Conservation (phyloP, 2,329 filamentous ascomycete species). For the Cercospora berteroae region DNA sequence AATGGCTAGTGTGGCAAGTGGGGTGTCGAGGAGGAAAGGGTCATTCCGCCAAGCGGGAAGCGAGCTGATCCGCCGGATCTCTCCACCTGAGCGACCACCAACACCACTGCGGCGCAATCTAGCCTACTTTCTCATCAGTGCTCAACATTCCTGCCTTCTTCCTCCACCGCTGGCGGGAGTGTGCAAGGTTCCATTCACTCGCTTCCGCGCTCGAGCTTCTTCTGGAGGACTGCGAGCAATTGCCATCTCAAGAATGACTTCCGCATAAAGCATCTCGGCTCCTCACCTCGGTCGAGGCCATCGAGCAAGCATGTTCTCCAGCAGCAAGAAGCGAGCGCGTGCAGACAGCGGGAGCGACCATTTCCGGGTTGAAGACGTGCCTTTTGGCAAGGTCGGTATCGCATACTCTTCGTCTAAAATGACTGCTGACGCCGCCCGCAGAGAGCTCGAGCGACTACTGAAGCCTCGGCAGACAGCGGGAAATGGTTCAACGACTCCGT, state of each 20-base stretch:
- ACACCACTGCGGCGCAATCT: neutral
- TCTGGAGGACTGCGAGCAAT: neutral
- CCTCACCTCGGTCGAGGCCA: slow-evolving; percentile 3
- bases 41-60: slow-evolving; percentile 2
- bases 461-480: slow-evolving; percentile 18
- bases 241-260: neutral
- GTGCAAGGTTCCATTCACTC: neutral
- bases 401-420: neutral
- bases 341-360: slow-evolving; percentile 19
- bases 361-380: slow-evolving; percentile 7
- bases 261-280: slow-evolving; percentile 10
- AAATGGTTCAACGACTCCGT: slow-evolving; percentile 31
- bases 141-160: neutral
- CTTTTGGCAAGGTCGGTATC: slow-evolving; percentile 22
- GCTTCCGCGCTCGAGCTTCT: neutral
- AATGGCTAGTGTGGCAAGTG: neutral
- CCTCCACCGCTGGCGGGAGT: neutral
- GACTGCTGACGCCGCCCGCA: slow-evolving; percentile 15
- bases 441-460: slow-evolving; percentile 25
- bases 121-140: neutral
- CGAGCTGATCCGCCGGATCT: neutral
- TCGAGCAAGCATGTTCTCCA: slow-evolving; percentile 12
- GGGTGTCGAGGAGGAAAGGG: neutral
- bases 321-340: slow-evolving; percentile 22
- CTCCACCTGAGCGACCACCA: slow-evolving; percentile 1